Evolutionary conservation across 2,329 filamentous ascomycete species (phyloP).

Genomic region (Pyrenochaeta sp.): DNA sequence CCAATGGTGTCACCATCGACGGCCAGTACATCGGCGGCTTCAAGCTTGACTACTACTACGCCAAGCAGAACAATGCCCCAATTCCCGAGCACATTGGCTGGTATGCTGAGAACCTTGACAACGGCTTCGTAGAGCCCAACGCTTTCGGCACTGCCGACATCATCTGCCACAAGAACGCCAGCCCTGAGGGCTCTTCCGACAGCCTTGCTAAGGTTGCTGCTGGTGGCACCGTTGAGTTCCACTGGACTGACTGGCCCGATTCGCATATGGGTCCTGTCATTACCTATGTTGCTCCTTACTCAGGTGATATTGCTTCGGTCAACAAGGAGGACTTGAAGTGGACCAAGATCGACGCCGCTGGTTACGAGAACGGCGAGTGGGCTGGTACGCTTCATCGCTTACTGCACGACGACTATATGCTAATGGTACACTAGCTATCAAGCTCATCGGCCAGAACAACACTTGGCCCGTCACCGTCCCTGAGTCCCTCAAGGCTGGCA

Average conservation of each 20-base stretch:
- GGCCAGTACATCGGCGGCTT: conserved; percentile 57
- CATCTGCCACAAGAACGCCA: conserved; percentile 68
- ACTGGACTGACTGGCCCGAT: conserved; percentile 59
- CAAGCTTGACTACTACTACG: conserved; percentile 54
- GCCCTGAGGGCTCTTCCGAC: conserved; percentile 50
- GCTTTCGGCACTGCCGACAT: conserved; percentile 53
- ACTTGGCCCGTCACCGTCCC: conserved; percentile 60
- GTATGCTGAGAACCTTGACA: conserved; percentile 49
- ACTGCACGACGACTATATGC: not conserved
- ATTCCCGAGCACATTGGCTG: conserved; percentile 56
- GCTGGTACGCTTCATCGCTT: conserved; percentile 21
- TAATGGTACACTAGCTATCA: conserved; percentile 24
- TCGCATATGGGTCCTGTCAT: conserved; percentile 51
- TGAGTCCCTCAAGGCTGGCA: conserved; percentile 54
- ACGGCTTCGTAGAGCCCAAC: conserved; percentile 45
- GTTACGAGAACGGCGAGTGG: conserved; percentile 46
- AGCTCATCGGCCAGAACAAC: conserved; percentile 57
- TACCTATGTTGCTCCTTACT: conserved; percentile 50
- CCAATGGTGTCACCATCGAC: conserved; percentile 57
- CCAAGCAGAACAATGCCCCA: conserved; percentile 32
- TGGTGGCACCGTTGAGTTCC: conserved; percentile 63
- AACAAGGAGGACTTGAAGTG: conserved; percentile 48
- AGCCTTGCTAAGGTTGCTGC: conserved; percentile 65
- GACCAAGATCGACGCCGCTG: conserved; percentile 49
- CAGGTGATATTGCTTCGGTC: conserved; percentile 40